Percentiles rank a stretch among this genome's conserved stretches.
Evolutionary conservation across 108 stramenopile genomes (phyloP).

Genomic region (Fistulifera pelliculosa): DNA sequence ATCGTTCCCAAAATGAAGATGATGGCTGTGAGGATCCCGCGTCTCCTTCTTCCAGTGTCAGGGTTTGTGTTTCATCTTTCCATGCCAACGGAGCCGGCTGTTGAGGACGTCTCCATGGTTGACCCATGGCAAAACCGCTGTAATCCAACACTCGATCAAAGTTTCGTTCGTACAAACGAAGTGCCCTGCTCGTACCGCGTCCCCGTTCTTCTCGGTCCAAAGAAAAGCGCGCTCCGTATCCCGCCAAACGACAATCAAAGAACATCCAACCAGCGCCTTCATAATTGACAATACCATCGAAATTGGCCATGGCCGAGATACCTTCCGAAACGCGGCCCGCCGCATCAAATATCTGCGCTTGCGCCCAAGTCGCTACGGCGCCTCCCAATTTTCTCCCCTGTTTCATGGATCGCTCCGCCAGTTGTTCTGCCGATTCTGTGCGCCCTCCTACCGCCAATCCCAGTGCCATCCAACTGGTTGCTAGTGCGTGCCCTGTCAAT

Average conservation of each 20-base stretch:
- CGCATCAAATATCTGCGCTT: slow-evolving; percentile 53
- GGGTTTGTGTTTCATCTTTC: not conserved
- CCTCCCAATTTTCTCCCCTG: slow-evolving; percentile 44
- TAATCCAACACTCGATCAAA: slow-evolving; percentile 55
- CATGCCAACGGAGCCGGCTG: slow-evolving; percentile 30
- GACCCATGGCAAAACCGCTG: slow-evolving; percentile 44
- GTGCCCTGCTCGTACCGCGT: slow-evolving; percentile 41
- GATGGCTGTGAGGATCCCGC: slow-evolving; percentile 13
- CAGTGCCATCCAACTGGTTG: slow-evolving; percentile 46
- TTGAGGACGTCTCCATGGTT: slow-evolving; percentile 13
- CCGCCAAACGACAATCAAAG: slow-evolving; percentile 59
- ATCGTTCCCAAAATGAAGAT: not conserved
- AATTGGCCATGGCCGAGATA: slow-evolving; percentile 57
- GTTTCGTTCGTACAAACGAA: slow-evolving; percentile 61
- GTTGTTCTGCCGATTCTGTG: slow-evolving; percentile 43
- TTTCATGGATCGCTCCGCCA: slow-evolving; percentile 40
- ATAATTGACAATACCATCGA: slow-evolving; percentile 53
- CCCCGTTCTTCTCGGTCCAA: slow-evolving; percentile 66
- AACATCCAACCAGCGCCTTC: slow-evolving; percentile 56
- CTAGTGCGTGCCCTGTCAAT: slow-evolving; percentile 60
- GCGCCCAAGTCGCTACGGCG: slow-evolving; percentile 58
- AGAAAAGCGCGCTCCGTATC: slow-evolving; percentile 65
- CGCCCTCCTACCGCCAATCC: slow-evolving; percentile 60
- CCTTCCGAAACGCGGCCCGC: slow-evolving; percentile 75
- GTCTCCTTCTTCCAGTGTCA: slow-evolving; percentile 5